Evolutionary conservation across 805 yeast species (phyloP), one percentile per base, ranked within the genome.

Genomic region (Yamadazyma sp.): DNA sequence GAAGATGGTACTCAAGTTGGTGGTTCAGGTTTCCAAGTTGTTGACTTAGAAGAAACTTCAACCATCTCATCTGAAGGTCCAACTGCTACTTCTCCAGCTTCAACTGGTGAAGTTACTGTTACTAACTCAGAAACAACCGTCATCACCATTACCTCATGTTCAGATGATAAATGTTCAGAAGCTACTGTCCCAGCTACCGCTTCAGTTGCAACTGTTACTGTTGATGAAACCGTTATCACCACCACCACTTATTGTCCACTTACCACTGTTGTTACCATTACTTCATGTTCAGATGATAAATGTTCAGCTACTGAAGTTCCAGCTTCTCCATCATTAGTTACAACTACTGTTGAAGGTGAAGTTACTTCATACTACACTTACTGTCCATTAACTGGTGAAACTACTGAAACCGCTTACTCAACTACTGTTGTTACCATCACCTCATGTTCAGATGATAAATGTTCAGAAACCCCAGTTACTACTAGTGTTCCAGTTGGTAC

Each of bases 131-230:
- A 45, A 25, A 56, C 66, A 35, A 58, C 62, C 20, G 43, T 57
- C 31, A 40, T 60, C 31, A 61, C 65, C 42, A 50, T 58, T 42
- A 58, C 69, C 35, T 53, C 64, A 33, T 64, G 70, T 48, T 44
- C 56, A 13, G 53, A 53, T 40, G 36, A 58, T 53, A 45, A 53
- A n/a, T 48, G 56, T 34, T 28, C 47, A 14, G 36, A 53, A 28
- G 56, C 69, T 23, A 49, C 60, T 49, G 65, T 44, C 20, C 48
- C 52, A 17, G 51, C 59, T 51, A 35, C 53, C 30, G 27, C 42
- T 34, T 36, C 51, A 23, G 29, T 32, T 27, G 52, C 49, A 35
- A 43, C 49, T 30, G 40, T 45, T 23, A 48, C 49, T 25, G 38
- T 44, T 34, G 42, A 42, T 26, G 52, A 44, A 18, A 33, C 31